phyloP scores from a whole-genome alignment of 2,329 filamentous ascomycete genomes.

The Gnomoniopsis sp. region DNA sequence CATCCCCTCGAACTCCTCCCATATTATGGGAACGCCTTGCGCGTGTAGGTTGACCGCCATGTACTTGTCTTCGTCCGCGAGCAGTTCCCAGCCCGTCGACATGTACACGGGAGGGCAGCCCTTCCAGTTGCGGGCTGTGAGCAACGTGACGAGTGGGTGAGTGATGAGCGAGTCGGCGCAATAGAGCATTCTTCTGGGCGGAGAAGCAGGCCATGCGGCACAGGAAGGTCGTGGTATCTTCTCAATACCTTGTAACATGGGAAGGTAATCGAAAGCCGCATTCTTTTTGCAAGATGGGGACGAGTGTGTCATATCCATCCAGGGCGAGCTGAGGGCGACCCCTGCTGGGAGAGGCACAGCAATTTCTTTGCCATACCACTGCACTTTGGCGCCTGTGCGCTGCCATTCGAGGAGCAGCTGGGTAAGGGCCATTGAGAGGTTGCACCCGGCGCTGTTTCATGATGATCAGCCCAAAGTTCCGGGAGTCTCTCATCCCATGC shows the following conservation, averaged over 20 bases:
- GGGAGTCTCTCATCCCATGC: no score
- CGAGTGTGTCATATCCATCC: slow-evolving; percentile 67
- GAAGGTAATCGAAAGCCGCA: slow-evolving; percentile 61
- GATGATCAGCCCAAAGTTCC: neutral
- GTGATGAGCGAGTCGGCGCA: slow-evolving; percentile 48
- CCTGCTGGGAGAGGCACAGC: slow-evolving; percentile 65
- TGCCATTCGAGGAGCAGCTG: slow-evolving; percentile 66
- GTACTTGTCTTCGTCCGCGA: slow-evolving; percentile 64
- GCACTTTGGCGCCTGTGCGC: slow-evolving; percentile 42
- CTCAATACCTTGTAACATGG: slow-evolving; percentile 33
- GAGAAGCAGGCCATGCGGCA: slow-evolving; percentile 53
- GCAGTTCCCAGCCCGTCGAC: slow-evolving; percentile 66
- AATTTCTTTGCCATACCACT: slow-evolving; percentile 58
- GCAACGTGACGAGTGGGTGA: slow-evolving; percentile 67
- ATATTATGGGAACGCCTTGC: slow-evolving; percentile 60
- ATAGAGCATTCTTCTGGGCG: slow-evolving; percentile 53
- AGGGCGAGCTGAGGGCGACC: slow-evolving; percentile 61
- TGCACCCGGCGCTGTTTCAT: slow-evolving; percentile 63
- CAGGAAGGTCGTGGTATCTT: slow-evolving; percentile 40
- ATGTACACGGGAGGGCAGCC: slow-evolving; percentile 65
- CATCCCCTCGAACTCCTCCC: slow-evolving; percentile 77
- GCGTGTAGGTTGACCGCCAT: slow-evolving; percentile 52
- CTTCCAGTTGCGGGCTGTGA: slow-evolving; percentile 58
- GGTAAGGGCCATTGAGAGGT: slow-evolving; percentile 62
- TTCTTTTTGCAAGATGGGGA: slow-evolving; percentile 53